Evolutionary conservation across 2,329 filamentous ascomycete species (phyloP).

Genomic region (Calonectria hawksworthii): DNA sequence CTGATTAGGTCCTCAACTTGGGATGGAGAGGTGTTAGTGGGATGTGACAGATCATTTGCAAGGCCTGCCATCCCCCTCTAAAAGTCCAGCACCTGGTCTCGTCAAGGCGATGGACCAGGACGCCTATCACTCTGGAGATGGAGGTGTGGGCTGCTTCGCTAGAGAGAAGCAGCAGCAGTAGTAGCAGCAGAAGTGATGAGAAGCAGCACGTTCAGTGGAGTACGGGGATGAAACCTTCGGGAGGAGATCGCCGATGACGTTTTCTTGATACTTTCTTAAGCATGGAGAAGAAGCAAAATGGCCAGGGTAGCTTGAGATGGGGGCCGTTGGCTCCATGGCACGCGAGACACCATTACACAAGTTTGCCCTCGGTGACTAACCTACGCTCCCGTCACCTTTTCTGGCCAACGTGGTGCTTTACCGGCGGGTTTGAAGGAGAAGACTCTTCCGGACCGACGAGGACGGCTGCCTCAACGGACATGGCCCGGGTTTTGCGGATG

Average conservation of each 20-base stretch:
- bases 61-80: slow-evolving; percentile 18
- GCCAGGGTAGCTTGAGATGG: neutral
- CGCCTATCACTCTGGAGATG: slow-evolving; percentile 34
- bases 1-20: slow-evolving; percentile 42
- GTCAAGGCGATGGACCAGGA: slow-evolving; percentile 11
- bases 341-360: slow-evolving; percentile 18
- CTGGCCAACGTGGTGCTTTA: neutral
- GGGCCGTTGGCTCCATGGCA: slow-evolving; percentile 19
- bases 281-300: slow-evolving; percentile 23
- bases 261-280: neutral
- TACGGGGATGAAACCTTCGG: slow-evolving; percentile 35
- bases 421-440: neutral
- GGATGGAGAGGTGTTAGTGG: slow-evolving; percentile 25
- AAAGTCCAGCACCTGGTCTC: slow-evolving; percentile 29
- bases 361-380: neutral
- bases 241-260: slow-evolving; percentile 39
- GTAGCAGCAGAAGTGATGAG: neutral
- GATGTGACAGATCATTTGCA: slow-evolving; percentile 40
- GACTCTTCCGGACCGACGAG: neutral
- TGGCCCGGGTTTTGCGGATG: neutral
- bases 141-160: slow-evolving; percentile 5
- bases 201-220: neutral
- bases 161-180: neutral
- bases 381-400: neutral
- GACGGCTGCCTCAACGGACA: neutral